Conservation (phyloP, 805 yeast genomes). For the Candida vartiovaarae region DNA sequence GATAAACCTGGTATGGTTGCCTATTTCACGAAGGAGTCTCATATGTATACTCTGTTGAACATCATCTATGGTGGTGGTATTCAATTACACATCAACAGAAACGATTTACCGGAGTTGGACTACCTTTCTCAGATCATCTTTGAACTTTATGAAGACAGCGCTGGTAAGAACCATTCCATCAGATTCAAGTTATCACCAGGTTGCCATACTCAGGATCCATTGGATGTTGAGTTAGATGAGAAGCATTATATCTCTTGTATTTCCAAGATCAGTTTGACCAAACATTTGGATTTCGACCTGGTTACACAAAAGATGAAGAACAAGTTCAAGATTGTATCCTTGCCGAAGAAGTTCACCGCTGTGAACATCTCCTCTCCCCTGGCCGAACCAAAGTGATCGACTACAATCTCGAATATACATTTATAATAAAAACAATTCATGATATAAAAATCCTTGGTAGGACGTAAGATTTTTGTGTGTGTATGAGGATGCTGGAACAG, state of each 20-base stretch:
- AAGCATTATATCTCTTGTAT: conserved; percentile 96
- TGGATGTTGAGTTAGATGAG: conserved; percentile 93
- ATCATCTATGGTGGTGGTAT: conserved; percentile 86
- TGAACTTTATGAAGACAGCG: conserved; percentile 82
- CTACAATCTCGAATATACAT: background rate
- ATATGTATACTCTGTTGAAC: conserved; percentile 87
- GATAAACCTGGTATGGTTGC: conserved; percentile 80
- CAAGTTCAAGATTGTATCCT: conserved; percentile 76
- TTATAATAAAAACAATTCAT: background rate
- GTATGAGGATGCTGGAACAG: background rate
- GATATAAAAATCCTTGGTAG: background rate
- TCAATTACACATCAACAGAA: conserved; percentile 93
- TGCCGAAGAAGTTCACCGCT: conserved; percentile 89
- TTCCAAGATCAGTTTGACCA: conserved; percentile 81
- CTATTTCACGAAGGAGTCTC: conserved; percentile 95
- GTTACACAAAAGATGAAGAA: conserved; percentile 75
- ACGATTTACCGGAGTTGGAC: conserved; percentile 93
- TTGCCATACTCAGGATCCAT: conserved; percentile 95
- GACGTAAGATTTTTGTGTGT: background rate
- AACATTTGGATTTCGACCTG: conserved; percentile 88
- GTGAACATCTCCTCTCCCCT: conserved; percentile 75
- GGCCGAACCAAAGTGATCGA: conserved; percentile 13
- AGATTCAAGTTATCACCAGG: conserved; percentile 94
- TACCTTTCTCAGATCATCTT: conserved; percentile 91
- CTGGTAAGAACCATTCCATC: conserved; percentile 79